A percentile compares a stretch with the other conserved stretches of the same genome.
Evolutionary conservation across 768 basidiomycete species (phyloP).

Genomic region (Kwoniella pini): DNA sequence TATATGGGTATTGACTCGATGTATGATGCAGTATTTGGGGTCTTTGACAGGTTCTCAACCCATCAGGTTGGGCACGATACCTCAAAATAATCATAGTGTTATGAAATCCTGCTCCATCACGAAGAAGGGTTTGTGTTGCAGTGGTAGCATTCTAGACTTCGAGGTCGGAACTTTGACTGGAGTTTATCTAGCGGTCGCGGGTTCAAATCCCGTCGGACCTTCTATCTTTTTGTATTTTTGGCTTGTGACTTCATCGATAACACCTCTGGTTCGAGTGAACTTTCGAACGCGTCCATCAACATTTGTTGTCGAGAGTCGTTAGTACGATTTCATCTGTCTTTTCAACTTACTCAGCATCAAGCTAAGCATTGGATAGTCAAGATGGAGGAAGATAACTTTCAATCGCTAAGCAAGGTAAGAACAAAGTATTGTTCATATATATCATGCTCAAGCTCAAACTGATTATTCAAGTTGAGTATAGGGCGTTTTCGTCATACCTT

Average conservation of each 20-base stretch:
- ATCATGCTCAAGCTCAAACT: neutral
- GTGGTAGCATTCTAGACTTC: conserved; percentile 33
- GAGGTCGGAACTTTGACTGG: conserved; percentile 24
- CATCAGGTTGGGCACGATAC: too few relatives aligned
- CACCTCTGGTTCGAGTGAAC: too few relatives aligned
- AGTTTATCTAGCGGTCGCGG: conserved; percentile 32
- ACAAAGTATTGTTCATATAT: too few relatives aligned
- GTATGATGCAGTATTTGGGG: too few relatives aligned
- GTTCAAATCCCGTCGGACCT: conserved; percentile 31
- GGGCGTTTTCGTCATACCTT: conserved; percentile 45
- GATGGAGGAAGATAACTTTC: conserved; percentile 28
- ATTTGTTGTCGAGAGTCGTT: too few relatives aligned
- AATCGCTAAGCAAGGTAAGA: conserved; percentile 37
- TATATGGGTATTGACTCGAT: too few relatives aligned
- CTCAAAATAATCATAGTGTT: too few relatives aligned
- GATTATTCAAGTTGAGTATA: neutral
- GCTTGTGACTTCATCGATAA: neutral
- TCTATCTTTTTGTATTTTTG: conserved; percentile 11
- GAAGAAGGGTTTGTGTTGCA: conserved; percentile 26
- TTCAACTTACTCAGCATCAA: too few relatives aligned
- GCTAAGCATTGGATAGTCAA: neutral
- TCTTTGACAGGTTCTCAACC: too few relatives aligned
- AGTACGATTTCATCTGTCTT: too few relatives aligned
- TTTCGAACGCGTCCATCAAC: too few relatives aligned
- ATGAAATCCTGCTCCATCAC: too few relatives aligned